Percentiles rank a stretch among this genome's conserved stretches.
These are phyloP conservation scores for Fusarium sp. DNA, from an alignment of 2,329 filamentous ascomycete genomes.

Conservation along the genomic window DNA sequence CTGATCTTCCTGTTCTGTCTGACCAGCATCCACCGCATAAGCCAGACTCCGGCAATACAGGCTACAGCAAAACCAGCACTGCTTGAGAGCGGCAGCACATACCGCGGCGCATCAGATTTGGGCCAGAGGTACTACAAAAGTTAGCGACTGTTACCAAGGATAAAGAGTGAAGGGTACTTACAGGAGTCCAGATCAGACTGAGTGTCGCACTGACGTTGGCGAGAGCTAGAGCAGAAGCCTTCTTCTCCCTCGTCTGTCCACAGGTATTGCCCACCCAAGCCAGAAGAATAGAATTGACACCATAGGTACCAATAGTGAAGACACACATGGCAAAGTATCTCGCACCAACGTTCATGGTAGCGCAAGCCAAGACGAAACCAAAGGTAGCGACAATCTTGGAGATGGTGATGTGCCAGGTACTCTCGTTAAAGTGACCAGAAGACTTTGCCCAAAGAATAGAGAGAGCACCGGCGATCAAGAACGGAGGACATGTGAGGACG, in stretches of 20 bases:
- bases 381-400: constrained; percentile 52
- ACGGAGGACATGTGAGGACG: constrained; percentile 61
- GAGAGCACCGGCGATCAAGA: constrained; percentile 51
- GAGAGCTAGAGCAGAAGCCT: constrained; percentile 53
- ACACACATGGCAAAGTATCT: constrained; percentile 48
- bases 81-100: constrained; percentile 29
- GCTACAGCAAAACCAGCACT: constrained; percentile 44
- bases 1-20: constrained; percentile 41
- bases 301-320: constrained; percentile 48
- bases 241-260: constrained; percentile 59
- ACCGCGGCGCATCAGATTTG: constrained; percentile 32
- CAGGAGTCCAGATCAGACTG: constrained; percentile 35
- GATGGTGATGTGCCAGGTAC: constrained; percentile 28
- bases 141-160: neutral
- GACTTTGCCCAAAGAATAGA: constrained; percentile 36
- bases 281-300: constrained; percentile 56
- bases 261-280: constrained; percentile 54
- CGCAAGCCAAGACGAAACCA: constrained; percentile 38
- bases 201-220: constrained; percentile 35
- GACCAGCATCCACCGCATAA: constrained; percentile 41
- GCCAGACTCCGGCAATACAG: constrained; percentile 45
- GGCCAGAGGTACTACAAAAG: constrained; percentile 31
- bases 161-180: neutral
- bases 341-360: constrained; percentile 38
- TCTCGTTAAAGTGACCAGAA: constrained; percentile 34